Evolutionary conservation across 176 grass and related monocot genomes (phyloP).

Genomic region (Carex kokanica): DNA sequence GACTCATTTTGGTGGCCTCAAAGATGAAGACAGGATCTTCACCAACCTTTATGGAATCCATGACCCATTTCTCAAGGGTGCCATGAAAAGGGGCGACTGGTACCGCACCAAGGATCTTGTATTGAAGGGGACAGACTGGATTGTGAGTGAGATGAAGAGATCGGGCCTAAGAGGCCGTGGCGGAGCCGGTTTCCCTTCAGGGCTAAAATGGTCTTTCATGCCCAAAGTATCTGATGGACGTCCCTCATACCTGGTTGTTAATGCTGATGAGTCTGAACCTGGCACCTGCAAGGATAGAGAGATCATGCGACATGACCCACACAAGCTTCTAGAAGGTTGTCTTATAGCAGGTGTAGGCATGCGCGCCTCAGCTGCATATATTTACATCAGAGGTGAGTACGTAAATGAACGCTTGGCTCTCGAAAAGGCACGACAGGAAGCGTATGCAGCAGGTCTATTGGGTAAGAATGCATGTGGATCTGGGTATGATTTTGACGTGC

Average conservation of each 20-base stretch:
- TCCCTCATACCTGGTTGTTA: constrained; percentile 89
- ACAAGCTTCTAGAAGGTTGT: constrained; percentile 94
- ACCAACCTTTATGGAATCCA: constrained; percentile 80
- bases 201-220: constrained; percentile 98
- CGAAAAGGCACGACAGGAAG: constrained; percentile 78
- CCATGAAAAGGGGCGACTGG: constrained; percentile 85
- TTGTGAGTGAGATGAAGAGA: constrained; percentile 91
- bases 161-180: constrained; percentile 87
- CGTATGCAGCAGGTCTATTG: constrained; percentile 70
- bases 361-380: constrained; percentile 86
- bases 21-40: constrained; percentile 82
- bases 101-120: constrained; percentile 86
- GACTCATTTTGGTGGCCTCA: constrained; percentile 76
- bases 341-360: constrained; percentile 91
- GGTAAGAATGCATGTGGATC: constrained; percentile 95
- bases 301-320: constrained; percentile 89
- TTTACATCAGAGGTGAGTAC: constrained; percentile 93
- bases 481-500: constrained; percentile 84
- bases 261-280: constrained; percentile 97
- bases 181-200: constrained; percentile 88
- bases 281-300: constrained; percentile 96
- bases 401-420: constrained; percentile 80
- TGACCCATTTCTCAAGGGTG: constrained; percentile 91
- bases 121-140: constrained; percentile 80
- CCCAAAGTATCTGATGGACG: constrained; percentile 85